Evolutionary conservation across 2,329 filamentous ascomycete genomes (phyloP).

Genomic region (Trichoderma citrinoviride): DNA sequence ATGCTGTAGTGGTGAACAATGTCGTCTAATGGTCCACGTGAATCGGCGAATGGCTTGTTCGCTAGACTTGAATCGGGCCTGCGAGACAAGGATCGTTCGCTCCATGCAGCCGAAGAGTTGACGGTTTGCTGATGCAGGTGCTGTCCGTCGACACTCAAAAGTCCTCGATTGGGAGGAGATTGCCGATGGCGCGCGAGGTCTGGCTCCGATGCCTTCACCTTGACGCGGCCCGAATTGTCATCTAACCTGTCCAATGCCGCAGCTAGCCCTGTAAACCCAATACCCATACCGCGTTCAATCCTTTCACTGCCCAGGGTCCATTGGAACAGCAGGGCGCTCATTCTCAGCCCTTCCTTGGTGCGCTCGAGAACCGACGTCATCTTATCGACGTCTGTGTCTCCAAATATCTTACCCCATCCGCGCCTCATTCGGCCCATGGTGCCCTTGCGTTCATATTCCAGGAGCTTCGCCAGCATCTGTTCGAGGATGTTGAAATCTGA

Average conservation of each 20-base stretch:
- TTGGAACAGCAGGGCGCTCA: conserved; percentile 63
- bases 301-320: conserved; percentile 61
- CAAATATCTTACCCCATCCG: conserved; percentile 62
- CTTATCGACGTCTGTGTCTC: conserved; percentile 59
- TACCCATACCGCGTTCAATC: conserved; percentile 59
- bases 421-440: conserved; percentile 58
- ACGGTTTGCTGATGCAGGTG: conserved; percentile 3
- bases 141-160: background rate
- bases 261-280: conserved; percentile 65
- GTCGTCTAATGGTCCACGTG: background rate
- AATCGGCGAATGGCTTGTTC: background rate
- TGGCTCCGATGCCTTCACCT: conserved; percentile 10
- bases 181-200: conserved; percentile 2
- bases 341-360: conserved; percentile 59
- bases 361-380: conserved; percentile 56
- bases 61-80: conserved; percentile 10
- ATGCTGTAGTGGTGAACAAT: conserved; percentile 5
- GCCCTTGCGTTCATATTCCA: conserved; percentile 61
- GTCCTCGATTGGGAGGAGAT: background rate
- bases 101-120: background rate
- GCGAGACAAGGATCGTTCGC: conserved; percentile 10
- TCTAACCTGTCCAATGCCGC: conserved; percentile 56
- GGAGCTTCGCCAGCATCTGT: conserved; percentile 59
- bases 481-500: conserved; percentile 62
- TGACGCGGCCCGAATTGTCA: conserved; percentile 15